phyloP scores from a whole-genome alignment of 163 green algal genomes.

The Scenedesmus sp. region DNA sequence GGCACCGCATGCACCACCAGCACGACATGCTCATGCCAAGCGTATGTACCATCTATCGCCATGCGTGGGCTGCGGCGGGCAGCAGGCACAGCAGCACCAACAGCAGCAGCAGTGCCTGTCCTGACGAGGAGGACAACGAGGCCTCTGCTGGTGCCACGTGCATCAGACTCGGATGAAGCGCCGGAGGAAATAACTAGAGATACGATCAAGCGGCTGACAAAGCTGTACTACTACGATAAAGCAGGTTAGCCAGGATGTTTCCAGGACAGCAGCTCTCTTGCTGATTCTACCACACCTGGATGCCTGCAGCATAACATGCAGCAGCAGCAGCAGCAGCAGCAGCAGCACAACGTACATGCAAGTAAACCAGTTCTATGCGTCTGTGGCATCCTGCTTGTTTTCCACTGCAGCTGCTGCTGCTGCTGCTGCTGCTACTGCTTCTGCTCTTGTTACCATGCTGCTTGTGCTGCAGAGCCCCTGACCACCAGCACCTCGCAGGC shows the following conservation, averaged over 20 bases:
- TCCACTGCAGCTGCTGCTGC: not conserved
- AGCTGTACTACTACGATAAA: slow-evolving; percentile 34
- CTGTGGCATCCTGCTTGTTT: no score
- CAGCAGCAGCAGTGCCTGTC: not conserved
- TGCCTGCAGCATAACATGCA: not conserved
- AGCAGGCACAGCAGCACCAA: not conserved
- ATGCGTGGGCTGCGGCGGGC: not conserved
- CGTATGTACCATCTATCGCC: not conserved
- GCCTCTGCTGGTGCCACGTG: slow-evolving; percentile 6
- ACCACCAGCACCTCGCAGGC: not conserved
- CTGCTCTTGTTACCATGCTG: not conserved
- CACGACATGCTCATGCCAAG: not conserved
- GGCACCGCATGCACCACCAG: no score
- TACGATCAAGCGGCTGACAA: slow-evolving; percentile 22
- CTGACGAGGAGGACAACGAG: not conserved
- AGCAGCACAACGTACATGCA: not conserved
- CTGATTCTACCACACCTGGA: not conserved
- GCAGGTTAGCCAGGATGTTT: not conserved
- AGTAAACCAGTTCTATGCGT: not conserved
- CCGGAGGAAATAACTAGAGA: slow-evolving; percentile 2
- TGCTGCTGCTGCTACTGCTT: not conserved
- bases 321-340: no score
- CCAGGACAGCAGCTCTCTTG: not conserved
- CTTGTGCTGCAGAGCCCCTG: not conserved
- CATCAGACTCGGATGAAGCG: not conserved